phyloP scores from a whole-genome alignment of 148 eudicot species.

The Silene conica region DNA sequence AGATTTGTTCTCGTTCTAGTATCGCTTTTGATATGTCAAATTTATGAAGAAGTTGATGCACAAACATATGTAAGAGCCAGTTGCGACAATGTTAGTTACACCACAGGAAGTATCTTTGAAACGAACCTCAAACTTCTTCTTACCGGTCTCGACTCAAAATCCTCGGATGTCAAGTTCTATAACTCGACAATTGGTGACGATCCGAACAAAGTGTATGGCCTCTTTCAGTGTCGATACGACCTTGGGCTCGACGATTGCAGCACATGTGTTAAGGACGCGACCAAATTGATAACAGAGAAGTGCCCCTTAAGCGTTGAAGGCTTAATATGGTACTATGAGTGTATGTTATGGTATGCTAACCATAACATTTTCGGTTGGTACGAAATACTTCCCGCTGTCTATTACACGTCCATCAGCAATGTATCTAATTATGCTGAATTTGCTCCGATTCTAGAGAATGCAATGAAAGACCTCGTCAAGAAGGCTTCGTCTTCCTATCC shows the following conservation, averaged over 20 bases:
- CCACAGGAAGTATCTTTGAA: not conserved
- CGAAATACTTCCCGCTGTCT: not conserved
- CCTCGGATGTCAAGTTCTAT: not conserved
- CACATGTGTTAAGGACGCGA: conserved; percentile 2
- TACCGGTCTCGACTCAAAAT: not conserved
- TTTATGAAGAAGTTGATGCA: not conserved
- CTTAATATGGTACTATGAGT: conserved; percentile 20
- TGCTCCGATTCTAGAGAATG: not conserved
- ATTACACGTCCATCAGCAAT: not conserved
- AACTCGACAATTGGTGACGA: not conserved
- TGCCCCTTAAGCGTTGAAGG: conserved; percentile 16
- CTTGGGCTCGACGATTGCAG: not conserved
- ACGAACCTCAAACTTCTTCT: not conserved
- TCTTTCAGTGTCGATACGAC: conserved; percentile 6
- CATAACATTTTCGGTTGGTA: not conserved
- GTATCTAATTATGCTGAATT: not conserved
- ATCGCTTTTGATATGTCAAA: not conserved
- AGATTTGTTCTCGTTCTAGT: not conserved
- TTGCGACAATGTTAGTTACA: not conserved
- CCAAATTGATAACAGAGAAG: not conserved
- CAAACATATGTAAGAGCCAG: not conserved
- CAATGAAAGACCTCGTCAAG: not conserved
- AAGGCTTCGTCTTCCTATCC: not conserved
- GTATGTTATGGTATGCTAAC: conserved; percentile 19
- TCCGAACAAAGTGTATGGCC: conserved; percentile 1